Evolutionary conservation across 495 filamentous ascomycete species (phyloP).

Genomic region (Symbiotaphrina buchneri): DNA sequence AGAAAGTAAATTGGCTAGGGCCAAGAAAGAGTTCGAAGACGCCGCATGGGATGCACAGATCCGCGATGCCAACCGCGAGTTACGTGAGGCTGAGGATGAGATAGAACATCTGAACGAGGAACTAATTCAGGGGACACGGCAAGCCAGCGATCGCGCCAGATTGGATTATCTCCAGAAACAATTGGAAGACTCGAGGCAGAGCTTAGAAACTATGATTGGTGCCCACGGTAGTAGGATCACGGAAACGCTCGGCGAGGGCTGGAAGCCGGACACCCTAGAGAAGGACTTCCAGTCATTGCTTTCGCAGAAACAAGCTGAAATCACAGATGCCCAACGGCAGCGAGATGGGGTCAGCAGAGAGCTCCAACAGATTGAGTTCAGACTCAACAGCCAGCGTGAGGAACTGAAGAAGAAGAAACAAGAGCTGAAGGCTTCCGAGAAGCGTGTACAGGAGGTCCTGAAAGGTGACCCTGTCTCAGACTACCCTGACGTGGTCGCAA

Average conservation of each 20-base stretch:
- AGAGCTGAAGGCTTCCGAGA: slow-evolving; percentile 35
- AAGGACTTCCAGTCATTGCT: slow-evolving; percentile 42
- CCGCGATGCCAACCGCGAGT: slow-evolving; percentile 31
- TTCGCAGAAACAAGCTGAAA: slow-evolving; percentile 24
- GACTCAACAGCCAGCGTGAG: slow-evolving; percentile 38
- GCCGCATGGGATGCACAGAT: slow-evolving; percentile 48
- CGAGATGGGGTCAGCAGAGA: slow-evolving; percentile 50
- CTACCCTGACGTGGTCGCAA: slow-evolving; percentile 25
- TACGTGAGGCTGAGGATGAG: slow-evolving; percentile 44
- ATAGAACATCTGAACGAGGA: slow-evolving; percentile 46
- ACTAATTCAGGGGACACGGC: slow-evolving; percentile 53
- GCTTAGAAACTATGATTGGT: slow-evolving; percentile 50
- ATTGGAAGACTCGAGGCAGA: slow-evolving; percentile 40
- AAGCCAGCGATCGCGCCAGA: slow-evolving; percentile 56
- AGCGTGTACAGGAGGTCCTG: slow-evolving; percentile 23
- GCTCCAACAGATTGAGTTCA: slow-evolving; percentile 56
- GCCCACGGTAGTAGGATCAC: slow-evolving; percentile 51
- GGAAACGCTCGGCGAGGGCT: slow-evolving; percentile 32
- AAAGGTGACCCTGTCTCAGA: slow-evolving; percentile 25
- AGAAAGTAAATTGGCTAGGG: slow-evolving; percentile 31
- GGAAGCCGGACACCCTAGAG: slow-evolving; percentile 50
- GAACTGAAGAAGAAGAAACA: slow-evolving; percentile 37
- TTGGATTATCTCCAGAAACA: slow-evolving; percentile 62
- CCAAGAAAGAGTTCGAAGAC: slow-evolving; percentile 32
- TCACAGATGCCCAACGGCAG: slow-evolving; percentile 36